Percentiles rank a stretch among this genome's conserved stretches.
These are phyloP conservation scores for Hymenoscyphus infarciens DNA, from an alignment of 2,329 filamentous ascomycete species.

Conservation along the genomic window DNA sequence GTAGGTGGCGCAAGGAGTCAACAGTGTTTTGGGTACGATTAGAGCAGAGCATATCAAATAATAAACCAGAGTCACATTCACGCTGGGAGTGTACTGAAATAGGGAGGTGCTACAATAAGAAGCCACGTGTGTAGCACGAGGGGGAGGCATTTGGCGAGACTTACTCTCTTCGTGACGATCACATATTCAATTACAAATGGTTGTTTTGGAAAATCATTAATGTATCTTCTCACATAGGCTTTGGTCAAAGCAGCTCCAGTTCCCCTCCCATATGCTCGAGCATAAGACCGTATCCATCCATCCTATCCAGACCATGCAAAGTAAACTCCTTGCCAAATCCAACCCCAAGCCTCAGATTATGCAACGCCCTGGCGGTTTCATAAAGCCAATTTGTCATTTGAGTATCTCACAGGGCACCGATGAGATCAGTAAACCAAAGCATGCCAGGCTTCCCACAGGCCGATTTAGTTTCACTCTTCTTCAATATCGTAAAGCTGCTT, in stretches of 20 bases:
- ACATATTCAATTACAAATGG: neutral
- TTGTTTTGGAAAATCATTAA: neutral
- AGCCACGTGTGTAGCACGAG: neutral
- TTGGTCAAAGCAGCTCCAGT: neutral
- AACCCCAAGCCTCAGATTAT: neutral
- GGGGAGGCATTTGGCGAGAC: neutral
- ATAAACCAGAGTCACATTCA: neutral
- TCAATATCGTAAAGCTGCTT: slow-evolving; percentile 85
- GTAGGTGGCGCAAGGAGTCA: slow-evolving; percentile 9
- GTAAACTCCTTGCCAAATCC: slow-evolving; percentile 1
- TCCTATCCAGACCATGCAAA: neutral
- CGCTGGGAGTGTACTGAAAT: neutral
- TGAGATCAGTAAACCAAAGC: neutral
- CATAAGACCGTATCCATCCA: neutral
- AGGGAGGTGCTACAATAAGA: neutral
- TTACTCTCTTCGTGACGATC: neutral
- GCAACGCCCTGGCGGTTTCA: neutral
- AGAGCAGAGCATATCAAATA: neutral
- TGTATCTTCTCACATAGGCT: neutral
- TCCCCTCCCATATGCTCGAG: slow-evolving; percentile 1
- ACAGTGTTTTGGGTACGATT: neutral
- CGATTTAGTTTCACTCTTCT: slow-evolving; percentile 42
- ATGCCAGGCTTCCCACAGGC: neutral
- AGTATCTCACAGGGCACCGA: neutral
- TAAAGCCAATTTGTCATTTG: neutral